Base-by-base conservation (phyloP, 169 alveolate genomes). In the Hepatocystis sp. region DNA sequence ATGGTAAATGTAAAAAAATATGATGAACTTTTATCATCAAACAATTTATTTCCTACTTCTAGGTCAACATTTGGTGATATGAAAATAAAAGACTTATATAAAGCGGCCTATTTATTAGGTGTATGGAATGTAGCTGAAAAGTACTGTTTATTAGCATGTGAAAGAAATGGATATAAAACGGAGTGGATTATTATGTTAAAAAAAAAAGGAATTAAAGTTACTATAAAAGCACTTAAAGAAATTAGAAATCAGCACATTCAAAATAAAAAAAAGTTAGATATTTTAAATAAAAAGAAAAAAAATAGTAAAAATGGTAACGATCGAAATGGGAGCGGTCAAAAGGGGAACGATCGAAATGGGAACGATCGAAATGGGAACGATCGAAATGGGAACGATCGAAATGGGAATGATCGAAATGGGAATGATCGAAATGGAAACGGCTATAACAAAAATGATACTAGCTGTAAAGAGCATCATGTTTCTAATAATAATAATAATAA, bases 91-190 rank as follows among this genome's bases (percentile, higher is more conserved):
- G 95, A 91, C 40, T 84, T 91, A 19, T 91, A 91, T 67, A 88
- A 86, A 63, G 93, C 95, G 19, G 95, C 95, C 0, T 67, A 89
- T 36, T 86, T 89, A 19, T 90, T 91, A 25, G 95, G 93, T 0
- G 85, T 91, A 27, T 91, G 95, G 95, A 84, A 91, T 44, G 90
- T 89, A 1, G 95, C 95, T 2, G 95, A 92, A 15, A 85, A 91
- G 76, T 71, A 89, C 66, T 91, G 95, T 39, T 86, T 91, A 11
- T 49, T 85, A 53, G 91, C 95, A 13, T 91, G 95, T 58, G 88
- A 91, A 55, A 68, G 93, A 10, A 76, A 92, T 34, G 92, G 93
- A 19, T 91, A 85, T 42, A 68, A 91, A 61, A 81, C 56, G 30
- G 91, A 63, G 52, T 91, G 95, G 95, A 85, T 91, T 15, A 85